Percentiles rank a stretch among this genome's conserved stretches.
These are phyloP conservation scores for Leptographium lundbergii DNA, from an alignment of 2,329 filamentous ascomycete genomes.

Conservation along the genomic window DNA sequence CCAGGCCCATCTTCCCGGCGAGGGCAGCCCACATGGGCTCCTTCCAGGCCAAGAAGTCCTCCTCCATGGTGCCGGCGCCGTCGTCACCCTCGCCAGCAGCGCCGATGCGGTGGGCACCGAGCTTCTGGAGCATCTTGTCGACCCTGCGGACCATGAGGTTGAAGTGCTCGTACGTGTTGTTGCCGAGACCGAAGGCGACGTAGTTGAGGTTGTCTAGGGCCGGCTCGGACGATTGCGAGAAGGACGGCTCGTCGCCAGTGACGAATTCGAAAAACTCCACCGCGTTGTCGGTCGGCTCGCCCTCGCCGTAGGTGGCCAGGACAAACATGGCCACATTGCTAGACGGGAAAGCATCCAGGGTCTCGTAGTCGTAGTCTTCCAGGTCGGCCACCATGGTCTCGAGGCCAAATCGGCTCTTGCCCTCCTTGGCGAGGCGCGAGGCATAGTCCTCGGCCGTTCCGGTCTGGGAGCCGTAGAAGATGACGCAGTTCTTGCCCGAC, in stretches of 20 bases:
- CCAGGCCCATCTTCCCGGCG: slow-evolving; percentile 68
- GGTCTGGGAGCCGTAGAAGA: slow-evolving; percentile 98
- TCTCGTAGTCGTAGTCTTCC: slow-evolving; percentile 96
- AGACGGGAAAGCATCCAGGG: slow-evolving; percentile 72
- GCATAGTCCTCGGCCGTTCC: slow-evolving; percentile 98
- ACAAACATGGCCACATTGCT: slow-evolving; percentile 95
- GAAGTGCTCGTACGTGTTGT: slow-evolving; percentile 99
- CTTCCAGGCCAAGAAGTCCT: slow-evolving; percentile 98
- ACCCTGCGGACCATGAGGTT: slow-evolving; percentile 96
- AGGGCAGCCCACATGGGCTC: slow-evolving; percentile 95
- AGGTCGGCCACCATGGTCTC: slow-evolving; percentile 98
- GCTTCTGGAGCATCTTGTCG: slow-evolving; percentile 64
- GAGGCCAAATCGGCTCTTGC: slow-evolving; percentile 86
- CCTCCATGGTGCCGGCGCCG: slow-evolving; percentile 97
- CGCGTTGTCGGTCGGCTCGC: slow-evolving; percentile 95
- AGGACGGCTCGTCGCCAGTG: slow-evolving; percentile 65
- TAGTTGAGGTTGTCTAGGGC: slow-evolving; percentile 78
- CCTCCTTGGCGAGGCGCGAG: slow-evolving; percentile 90
- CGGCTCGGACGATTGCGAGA: slow-evolving; percentile 62
- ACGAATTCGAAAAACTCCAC: slow-evolving; percentile 99
- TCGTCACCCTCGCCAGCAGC: slow-evolving; percentile 91
- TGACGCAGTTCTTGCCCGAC: slow-evolving; percentile 88
- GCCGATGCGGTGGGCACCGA: slow-evolving; percentile 76
- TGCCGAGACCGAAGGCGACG: slow-evolving; percentile 89
- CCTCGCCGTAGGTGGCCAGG: slow-evolving; percentile 93